Evolutionary conservation across 1,139 yeast genomes (phyloP).

Genomic region (Blastobotrys niveus): DNA sequence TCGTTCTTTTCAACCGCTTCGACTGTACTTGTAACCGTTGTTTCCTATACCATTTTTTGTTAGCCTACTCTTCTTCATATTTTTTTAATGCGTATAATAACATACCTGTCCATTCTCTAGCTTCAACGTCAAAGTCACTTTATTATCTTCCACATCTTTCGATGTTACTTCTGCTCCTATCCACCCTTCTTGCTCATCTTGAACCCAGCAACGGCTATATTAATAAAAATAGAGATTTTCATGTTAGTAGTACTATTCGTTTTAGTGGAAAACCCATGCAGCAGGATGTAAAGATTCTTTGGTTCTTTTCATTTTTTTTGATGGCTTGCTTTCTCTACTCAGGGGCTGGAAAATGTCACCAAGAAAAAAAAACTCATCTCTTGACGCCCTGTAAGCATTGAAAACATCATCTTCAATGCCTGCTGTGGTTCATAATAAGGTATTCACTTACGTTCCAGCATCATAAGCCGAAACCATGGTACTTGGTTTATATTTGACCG

Average conservation of each 20-base stretch:
- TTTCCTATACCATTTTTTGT: slow-evolving; percentile 20
- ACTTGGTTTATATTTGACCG: slow-evolving; percentile 1
- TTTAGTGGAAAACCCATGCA: background rate
- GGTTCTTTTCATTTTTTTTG: background rate
- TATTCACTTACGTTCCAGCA: slow-evolving; percentile 30
- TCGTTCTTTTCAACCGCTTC: slow-evolving; percentile 45
- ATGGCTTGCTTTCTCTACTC: slow-evolving; percentile 1
- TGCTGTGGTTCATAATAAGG: background rate
- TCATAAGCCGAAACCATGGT: slow-evolving; percentile 31
- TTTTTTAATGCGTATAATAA: background rate
- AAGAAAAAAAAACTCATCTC: background rate
- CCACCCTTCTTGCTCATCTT: slow-evolving; percentile 86
- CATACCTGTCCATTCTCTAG: slow-evolving; percentile 50
- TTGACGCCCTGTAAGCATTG: too few species aligned
- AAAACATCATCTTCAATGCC: background rate
- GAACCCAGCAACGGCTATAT: slow-evolving; percentile 82
- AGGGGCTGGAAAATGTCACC: slow-evolving; percentile 6
- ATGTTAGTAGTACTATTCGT: too few species aligned
- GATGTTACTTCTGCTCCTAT: slow-evolving; percentile 74
- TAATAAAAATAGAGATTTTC: too few species aligned
- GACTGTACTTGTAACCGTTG: slow-evolving; percentile 27
- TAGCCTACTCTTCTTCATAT: too few species aligned
- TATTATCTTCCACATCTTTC: slow-evolving; percentile 46
- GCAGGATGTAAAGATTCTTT: too few species aligned
- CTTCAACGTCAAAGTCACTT: slow-evolving; percentile 53